Percentiles rank a stretch among this genome's conserved stretches.
Conservation (phyloP, 129 eudicot genomes). For the Mikania micrantha region DNA sequence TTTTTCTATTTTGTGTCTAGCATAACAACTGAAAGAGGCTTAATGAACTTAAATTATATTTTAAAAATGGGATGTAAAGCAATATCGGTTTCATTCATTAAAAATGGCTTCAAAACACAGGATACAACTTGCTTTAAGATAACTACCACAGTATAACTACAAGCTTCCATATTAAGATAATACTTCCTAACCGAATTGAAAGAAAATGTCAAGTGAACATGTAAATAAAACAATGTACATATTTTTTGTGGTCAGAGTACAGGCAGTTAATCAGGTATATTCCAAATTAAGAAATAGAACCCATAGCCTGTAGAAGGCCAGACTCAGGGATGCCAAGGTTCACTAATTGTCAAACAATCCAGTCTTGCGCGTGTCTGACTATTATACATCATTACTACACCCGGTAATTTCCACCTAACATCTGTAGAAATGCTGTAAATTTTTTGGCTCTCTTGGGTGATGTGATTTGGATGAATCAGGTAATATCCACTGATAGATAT, state of each 20-base stretch:
- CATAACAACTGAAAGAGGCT: neutral
- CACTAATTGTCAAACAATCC: too few relatives aligned
- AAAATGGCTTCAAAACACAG: neutral
- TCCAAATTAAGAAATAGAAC: neutral
- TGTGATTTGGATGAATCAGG: neutral
- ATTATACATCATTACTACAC: neutral
- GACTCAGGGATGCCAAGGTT: neutral
- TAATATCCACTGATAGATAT: neutral
- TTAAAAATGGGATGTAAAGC: neutral
- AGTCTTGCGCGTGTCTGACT: neutral
- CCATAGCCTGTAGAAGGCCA: neutral
- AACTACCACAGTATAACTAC: neutral
- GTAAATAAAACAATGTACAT: neutral
- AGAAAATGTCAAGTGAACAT: neutral
- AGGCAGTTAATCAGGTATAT: neutral
- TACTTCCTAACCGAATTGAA: neutral
- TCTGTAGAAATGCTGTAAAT: neutral
- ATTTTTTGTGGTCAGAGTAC: neutral
- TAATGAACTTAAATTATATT: neutral
- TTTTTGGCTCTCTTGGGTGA: neutral
- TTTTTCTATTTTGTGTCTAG: neutral
- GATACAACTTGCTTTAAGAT: neutral
- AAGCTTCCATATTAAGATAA: neutral
- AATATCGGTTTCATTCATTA: neutral
- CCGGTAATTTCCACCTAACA: neutral